Evolutionary conservation across 495 filamentous ascomycete species (phyloP).

Genomic region (Terfezia boudieri): DNA sequence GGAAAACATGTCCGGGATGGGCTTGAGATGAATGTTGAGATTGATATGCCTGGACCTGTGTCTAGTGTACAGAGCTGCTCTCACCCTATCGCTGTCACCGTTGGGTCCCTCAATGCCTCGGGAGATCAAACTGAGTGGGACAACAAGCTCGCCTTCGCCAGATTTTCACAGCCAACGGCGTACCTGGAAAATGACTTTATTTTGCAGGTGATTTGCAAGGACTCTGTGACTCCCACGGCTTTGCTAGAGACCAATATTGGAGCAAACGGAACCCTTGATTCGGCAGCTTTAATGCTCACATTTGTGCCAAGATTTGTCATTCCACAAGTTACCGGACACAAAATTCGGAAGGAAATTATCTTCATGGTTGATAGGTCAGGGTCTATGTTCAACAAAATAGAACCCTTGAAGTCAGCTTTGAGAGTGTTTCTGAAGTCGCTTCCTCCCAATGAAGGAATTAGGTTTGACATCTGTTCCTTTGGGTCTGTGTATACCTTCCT

Average conservation of each 20-base stretch:
- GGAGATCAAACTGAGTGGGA: not conserved
- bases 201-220: conserved; percentile 32
- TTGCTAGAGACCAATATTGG: conserved; percentile 39
- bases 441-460: conserved; percentile 30
- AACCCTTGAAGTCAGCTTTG: conserved; percentile 33
- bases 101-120: conserved; percentile 25
- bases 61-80: conserved; percentile 37
- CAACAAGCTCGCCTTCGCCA: not conserved
- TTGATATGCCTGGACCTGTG: conserved; percentile 34
- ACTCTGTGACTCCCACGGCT: conserved; percentile 33
- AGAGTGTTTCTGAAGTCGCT: conserved; percentile 48
- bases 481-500: conserved; percentile 31
- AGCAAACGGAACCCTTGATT: not conserved
- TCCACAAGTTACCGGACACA: conserved; percentile 14
- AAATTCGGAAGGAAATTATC: conserved; percentile 35
- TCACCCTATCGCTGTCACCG: conserved; percentile 40
- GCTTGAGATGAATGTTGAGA: conserved; percentile 31
- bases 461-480: conserved; percentile 60
- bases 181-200: conserved; percentile 31
- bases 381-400: conserved; percentile 37
- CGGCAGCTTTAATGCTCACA: conserved; percentile 38
- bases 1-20: conserved; percentile 1
- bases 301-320: conserved; percentile 44
- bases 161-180: conserved; percentile 9
- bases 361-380: conserved; percentile 50